Base-by-base conservation (phyloP, 164 flowering plant species). In the Platanus orientalis region DNA sequence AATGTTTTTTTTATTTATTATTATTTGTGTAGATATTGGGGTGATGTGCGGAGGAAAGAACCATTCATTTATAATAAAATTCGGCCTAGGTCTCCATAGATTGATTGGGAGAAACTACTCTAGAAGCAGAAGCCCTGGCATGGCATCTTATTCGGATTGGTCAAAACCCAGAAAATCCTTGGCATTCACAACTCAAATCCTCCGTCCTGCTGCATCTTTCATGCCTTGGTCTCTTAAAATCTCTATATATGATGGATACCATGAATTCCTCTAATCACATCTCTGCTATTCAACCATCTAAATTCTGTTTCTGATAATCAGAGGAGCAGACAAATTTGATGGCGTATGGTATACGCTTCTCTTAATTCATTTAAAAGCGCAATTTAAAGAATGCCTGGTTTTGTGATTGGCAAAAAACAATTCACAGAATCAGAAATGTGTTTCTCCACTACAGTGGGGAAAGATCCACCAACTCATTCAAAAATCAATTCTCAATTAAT, bases 191-290 rank as follows among this genome's bases (percentile, higher is more conserved):
- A 75, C 75, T 69, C 79, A 75, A 76, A 86, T 69, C 50, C 76
- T 82, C 50, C 75, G 75, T 70, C 73, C 80, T 32, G 67, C 82
- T 23, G 74, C 79, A 55, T 70, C 75, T 66, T 83, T 80, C 65
- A 88, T 85, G 76, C 87, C 85, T 78, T 90, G 95, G 95, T 81
- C 93, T 66, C 73, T 74, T 73, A 83, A 76, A 78, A 81, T 90
- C 44, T 88, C 84, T 53, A 84, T 87, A 39, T 77, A 83, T 69
- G 94, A 89, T 45, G 86, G 83, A 47, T 90, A 69, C 75, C 95
- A 86, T 27, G 98, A 89, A 66, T 85, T 82, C 75, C 76, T 87
- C 7, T 87, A 83, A 67, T 68, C 24, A 49, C 21, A 27, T 44
- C 27, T 57, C 34, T 50, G 26, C 36, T 14, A 13, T 30, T 60